Conservation (phyloP, 2,329 filamentous ascomycete species). For the Pseudonectria buxi region DNA sequence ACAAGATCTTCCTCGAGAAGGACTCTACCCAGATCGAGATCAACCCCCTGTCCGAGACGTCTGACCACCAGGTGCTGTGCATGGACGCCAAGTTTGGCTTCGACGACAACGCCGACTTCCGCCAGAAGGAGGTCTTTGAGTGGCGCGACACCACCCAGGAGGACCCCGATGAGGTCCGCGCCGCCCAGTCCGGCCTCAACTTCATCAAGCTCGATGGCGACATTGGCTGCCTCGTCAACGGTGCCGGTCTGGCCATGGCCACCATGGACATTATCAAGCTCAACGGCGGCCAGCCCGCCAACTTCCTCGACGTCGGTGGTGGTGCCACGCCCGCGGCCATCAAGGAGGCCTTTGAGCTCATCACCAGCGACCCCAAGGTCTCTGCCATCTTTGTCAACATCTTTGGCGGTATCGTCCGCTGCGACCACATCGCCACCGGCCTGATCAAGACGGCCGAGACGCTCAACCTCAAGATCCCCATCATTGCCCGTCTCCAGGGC, state of each 20-base stretch:
- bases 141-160: constrained; percentile 95
- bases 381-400: constrained; percentile 99
- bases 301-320: constrained; percentile 98
- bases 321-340: constrained; percentile 96
- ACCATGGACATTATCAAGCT: constrained; percentile 99
- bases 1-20: constrained; percentile 97
- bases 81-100: constrained; percentile 99
- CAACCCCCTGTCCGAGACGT: constrained; percentile 97
- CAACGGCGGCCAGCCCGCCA: constrained; percentile 90
- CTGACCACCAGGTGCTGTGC: constrained; percentile 94
- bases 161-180: constrained; percentile 95
- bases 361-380: constrained; percentile 97
- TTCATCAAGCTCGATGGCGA: constrained; percentile 99
- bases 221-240: constrained; percentile 98
- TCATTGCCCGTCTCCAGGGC: constrained; percentile 94
- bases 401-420: constrained; percentile 97
- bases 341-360: constrained; percentile 95
- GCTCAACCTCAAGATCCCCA: constrained; percentile 93
- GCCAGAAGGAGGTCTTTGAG: constrained; percentile 91
- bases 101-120: constrained; percentile 98
- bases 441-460: constrained; percentile 90
- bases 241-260: constrained; percentile 97
- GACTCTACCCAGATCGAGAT: constrained; percentile 99
- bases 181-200: constrained; percentile 89
- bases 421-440: constrained; percentile 93